Evolutionary conservation across 2,329 filamentous ascomycete species (phyloP), one percentile per base, ranked within the genome.

Genomic region (Dothideomycetes sp.): DNA sequence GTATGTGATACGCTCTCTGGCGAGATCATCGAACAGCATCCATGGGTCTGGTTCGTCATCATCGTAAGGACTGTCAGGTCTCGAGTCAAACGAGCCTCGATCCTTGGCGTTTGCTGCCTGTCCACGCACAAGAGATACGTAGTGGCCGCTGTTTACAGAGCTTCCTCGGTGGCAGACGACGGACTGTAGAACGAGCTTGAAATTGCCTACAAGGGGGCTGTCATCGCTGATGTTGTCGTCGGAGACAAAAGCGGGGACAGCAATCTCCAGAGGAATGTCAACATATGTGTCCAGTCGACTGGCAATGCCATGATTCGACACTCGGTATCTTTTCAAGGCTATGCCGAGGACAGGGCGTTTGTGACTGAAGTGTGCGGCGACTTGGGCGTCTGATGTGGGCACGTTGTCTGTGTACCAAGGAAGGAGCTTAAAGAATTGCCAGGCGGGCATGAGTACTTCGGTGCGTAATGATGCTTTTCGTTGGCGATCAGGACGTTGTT

Each of bases 391-490:
- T 45, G 72, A 74, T 18, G 63, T 70, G 5, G 74, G 72, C 12
- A 41, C 30, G 40, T 77, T 75, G 49, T 79, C 70, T 2, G 85
- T 86, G 56, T 94, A 87, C 88, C 88, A 95, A 19, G 88, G 88
- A 51, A 95, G 86, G 18, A 96, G 67, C 53, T 84, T 86, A 63
- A 95, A 96, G 55, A 96, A 94, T 53, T 95, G 89, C 87, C 88
- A 96, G 2, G 91, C 91, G 29, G 89, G 89, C 67, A 96, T 94
- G 43, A 89, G 80, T 11, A 96, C 83, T 52, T 94, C 88, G 54
- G 89, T 94, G 47, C 72, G 49, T 9, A 53, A 52, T 52, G 27
- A 54, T 36, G 30, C 46, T 41, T 36, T 48, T 45, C 32, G 36
- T 33, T 36, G 54, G 46, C 32, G 34, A 29, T 10, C 39, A 30